Evolutionary conservation across 768 basidiomycete species (phyloP), one percentile per base, ranked within the genome.

Genomic region (Leccinum uliginosum): DNA sequence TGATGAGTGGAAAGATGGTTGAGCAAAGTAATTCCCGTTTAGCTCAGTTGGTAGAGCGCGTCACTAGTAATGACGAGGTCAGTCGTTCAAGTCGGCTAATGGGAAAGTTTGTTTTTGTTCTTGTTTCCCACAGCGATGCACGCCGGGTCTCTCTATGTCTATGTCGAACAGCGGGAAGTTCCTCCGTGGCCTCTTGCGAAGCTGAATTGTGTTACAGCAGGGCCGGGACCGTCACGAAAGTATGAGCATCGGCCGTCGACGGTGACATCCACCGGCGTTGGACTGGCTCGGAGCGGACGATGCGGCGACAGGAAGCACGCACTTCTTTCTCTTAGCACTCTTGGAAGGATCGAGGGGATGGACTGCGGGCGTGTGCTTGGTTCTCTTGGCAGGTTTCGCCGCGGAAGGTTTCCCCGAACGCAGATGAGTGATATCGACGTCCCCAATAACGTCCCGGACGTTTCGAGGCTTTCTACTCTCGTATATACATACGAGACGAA

Each of bases 291-390:
- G 32, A 32, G 6, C 32, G 32, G 32, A 14, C 12, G 32, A 32
- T 32, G 32, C 32, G 34, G 34, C 15, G 84, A 86, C 59, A 73
- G 87, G 52, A 89, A 88, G 75, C 86, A 87, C 55, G 86, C 81
- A n/a, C 76, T 80, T 29, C 81, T 78, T 64, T 74, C 82, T 3
- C 3, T 57, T 89, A 63, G 83, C 84, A 38, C 68, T 85, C 24
- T 65, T 80, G 21, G 81, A 83, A 7, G 87, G 83, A 3, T 72
- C 76, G 9, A 80, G 76, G 58, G 83, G 78, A 4, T 87, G 83
- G 84, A 74, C 78, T 12, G 93, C 91, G 26, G 89, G 91, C 71
- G 89, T 93, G 30, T 92, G 85, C 85, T 86, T 69, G 57, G 73
- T 53, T 15, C 26, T 34, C n/a, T n/a, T n/a, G n/a, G n/a, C n/a